A percentile compares a stretch with the other conserved stretches of the same genome.
phyloP scores from a whole-genome alignment of 768 basidiomycete species.

The Cubamyces lactineus region DNA sequence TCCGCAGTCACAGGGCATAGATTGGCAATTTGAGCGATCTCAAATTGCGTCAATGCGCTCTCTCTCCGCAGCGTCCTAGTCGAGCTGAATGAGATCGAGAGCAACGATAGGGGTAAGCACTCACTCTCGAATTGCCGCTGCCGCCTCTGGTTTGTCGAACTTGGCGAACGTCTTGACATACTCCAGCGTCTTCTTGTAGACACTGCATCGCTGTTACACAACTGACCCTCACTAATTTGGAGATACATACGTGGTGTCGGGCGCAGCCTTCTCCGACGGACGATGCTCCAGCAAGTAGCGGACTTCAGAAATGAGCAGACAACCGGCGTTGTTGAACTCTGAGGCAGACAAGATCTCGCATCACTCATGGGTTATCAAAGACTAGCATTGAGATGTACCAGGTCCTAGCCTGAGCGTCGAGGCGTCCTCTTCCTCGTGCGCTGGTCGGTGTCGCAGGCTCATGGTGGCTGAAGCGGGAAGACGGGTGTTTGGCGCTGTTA shows the following conservation, averaged over 20 bases:
- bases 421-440: conserved; percentile 86
- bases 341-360: conserved; percentile 6
- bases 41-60: conserved; percentile 82
- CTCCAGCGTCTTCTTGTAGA: conserved; percentile 91
- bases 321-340: conserved; percentile 94
- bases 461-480: conserved; percentile 35
- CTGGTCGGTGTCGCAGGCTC: conserved; percentile 65
- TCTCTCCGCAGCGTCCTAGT: conserved; percentile 77
- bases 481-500: conserved; percentile 35
- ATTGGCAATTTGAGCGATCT: conserved; percentile 92
- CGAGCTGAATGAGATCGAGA: conserved; percentile 1
- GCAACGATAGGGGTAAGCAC: conserved; percentile 28
- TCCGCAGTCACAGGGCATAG: conserved; percentile 86
- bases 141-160: conserved; percentile 84
- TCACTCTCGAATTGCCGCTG: conserved; percentile 85
- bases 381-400: conserved; percentile 43
- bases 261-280: conserved; percentile 71
- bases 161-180: conserved; percentile 92
- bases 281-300: conserved; percentile 87
- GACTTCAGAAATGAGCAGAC: conserved; percentile 89
- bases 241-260: conserved; percentile 75
- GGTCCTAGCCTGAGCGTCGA: conserved; percentile 80
- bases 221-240: neutral
- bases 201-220: conserved; percentile 46
- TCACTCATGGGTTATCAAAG: neutral